Percentiles rank a stretch among this genome's conserved stretches.
These are phyloP conservation scores for Elsinoe arachidis DNA, from an alignment of 2,329 filamentous ascomycete species.

Conservation along the genomic window DNA sequence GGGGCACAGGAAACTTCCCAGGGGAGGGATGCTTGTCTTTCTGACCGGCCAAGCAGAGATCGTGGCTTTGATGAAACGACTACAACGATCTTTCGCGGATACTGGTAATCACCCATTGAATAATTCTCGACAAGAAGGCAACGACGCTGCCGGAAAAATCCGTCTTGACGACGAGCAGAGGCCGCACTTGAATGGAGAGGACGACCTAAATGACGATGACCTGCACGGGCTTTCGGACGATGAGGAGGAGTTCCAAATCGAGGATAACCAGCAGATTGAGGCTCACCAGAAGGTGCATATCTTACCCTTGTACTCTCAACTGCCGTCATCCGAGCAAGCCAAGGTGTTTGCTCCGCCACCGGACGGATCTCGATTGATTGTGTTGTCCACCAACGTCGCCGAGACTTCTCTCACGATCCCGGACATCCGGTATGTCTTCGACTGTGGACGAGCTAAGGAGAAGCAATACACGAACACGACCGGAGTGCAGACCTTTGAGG, in stretches of 20 bases:
- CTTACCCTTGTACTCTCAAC: slow-evolving; percentile 84
- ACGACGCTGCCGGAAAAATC: slow-evolving; percentile 78
- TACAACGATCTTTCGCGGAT: slow-evolving; percentile 59
- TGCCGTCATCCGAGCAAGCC: slow-evolving; percentile 85
- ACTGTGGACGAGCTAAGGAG: slow-evolving; percentile 87
- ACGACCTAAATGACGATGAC: slow-evolving; percentile 35
- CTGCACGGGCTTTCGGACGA: slow-evolving; percentile 52
- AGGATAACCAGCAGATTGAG: slow-evolving; percentile 43
- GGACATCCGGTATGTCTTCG: slow-evolving; percentile 89
- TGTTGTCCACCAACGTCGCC: slow-evolving; percentile 91
- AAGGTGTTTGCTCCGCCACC: slow-evolving; percentile 74
- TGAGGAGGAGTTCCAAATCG: slow-evolving; percentile 38
- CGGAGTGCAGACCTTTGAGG: slow-evolving; percentile 89
- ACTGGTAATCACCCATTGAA: slow-evolving; percentile 34
- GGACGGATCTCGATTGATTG: slow-evolving; percentile 72
- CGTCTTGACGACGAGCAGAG: slow-evolving; percentile 51
- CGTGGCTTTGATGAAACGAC: slow-evolving; percentile 64
- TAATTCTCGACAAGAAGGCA: slow-evolving; percentile 58
- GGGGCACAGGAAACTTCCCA: slow-evolving; percentile 82
- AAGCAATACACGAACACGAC: slow-evolving; percentile 79
- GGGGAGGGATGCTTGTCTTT: slow-evolving; percentile 87
- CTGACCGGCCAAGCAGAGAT: slow-evolving; percentile 93
- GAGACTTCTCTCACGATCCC: slow-evolving; percentile 97
- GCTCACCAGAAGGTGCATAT: slow-evolving; percentile 65
- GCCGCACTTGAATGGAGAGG: slow-evolving; percentile 32